Evolutionary conservation across 768 basidiomycete species (phyloP), one percentile per base, ranked within the genome.

Genomic region (Lactarius pseudohatsudake): DNA sequence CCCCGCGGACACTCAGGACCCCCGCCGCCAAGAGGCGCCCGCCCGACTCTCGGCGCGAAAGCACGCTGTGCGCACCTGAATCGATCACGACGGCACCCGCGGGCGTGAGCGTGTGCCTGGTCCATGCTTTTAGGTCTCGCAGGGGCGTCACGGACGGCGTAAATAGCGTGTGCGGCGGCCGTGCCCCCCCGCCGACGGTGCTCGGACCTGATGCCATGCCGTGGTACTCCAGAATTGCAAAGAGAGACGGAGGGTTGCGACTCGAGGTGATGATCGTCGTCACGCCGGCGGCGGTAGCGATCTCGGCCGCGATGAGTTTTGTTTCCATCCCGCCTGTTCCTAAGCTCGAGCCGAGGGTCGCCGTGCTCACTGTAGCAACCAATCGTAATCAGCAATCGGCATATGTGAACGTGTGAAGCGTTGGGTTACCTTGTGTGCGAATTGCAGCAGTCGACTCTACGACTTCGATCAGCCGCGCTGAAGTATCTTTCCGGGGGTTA

Each of bases 301-400:
- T 94, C 73, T 99, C 97, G 0, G 97, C 96, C 1, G 97, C 97
- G 70, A 98, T 97, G 71, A 98, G 85, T 74, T 98, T 99, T 3
- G 97, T 99, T 77, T 97, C 95, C 97, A 98, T 98, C 4, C 97
- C 97, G 0, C 97, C 97, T 1, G 97, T 98, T 0, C 97, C 97
- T 13, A 99, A 83, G 70, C 85, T 92, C 1, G 94, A 96, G 0
- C 97, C 97, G 1, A 96, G 82, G 0, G 97, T 97, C 2, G 86
- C 86, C 0, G 94, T 97, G 76, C 92, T 96, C 9, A 99, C 97
- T 96, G 72, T 30, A 57, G 32, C 20, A 18, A 40, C 4, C 53
- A 18, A 15, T 26, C 11, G 16, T 38, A 2, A 60, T 10, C 9
- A 57, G 22, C 18, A 22, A 36, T 30, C 9, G 43, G 20, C 4